Conservation (phyloP, 768 basidiomycete genomes). For the Chalciporus chontae region DNA sequence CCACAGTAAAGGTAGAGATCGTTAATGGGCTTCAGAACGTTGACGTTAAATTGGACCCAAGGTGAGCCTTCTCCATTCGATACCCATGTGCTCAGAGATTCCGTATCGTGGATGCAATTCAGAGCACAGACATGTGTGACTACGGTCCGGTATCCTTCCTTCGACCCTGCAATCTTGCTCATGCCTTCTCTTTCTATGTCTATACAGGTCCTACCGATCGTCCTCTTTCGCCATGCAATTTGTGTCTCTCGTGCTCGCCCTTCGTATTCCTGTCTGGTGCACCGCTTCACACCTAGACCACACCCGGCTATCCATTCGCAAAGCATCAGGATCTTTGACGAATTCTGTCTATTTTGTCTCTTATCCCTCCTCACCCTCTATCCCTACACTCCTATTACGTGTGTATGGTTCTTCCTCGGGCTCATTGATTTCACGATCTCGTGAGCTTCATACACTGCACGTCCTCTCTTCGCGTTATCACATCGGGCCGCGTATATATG, state of each 20-base stretch:
- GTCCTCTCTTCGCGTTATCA: slow-evolving; percentile 82
- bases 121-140: slow-evolving; percentile 29
- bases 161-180: slow-evolving; percentile 11
- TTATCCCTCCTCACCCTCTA: slow-evolving; percentile 47
- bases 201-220: slow-evolving; percentile 61
- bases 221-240: slow-evolving; percentile 51
- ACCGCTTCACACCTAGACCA: slow-evolving; percentile 41
- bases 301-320: slow-evolving; percentile 57
- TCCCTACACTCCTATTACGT: slow-evolving; percentile 76
- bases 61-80: slow-evolving; percentile 48
- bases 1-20: slow-evolving; percentile 40
- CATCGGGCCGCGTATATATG: slow-evolving; percentile 89
- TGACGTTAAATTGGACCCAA: slow-evolving; percentile 55
- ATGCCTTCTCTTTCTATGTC: slow-evolving; percentile 15
- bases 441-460: slow-evolving; percentile 86
- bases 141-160: slow-evolving; percentile 35
- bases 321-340: slow-evolving; percentile 88
- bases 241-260: slow-evolving; percentile 49
- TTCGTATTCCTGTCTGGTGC: slow-evolving; percentile 61
- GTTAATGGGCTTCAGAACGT: slow-evolving; percentile 63
- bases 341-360: slow-evolving; percentile 98
- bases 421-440: slow-evolving; percentile 80
- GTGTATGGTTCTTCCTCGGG: slow-evolving; percentile 89
- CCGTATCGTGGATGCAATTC: slow-evolving; percentile 32
- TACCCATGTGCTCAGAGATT: slow-evolving; percentile 20